phyloP scores from a whole-genome alignment of 1,139 yeast species.

The Suhomyces bokatorum region DNA sequence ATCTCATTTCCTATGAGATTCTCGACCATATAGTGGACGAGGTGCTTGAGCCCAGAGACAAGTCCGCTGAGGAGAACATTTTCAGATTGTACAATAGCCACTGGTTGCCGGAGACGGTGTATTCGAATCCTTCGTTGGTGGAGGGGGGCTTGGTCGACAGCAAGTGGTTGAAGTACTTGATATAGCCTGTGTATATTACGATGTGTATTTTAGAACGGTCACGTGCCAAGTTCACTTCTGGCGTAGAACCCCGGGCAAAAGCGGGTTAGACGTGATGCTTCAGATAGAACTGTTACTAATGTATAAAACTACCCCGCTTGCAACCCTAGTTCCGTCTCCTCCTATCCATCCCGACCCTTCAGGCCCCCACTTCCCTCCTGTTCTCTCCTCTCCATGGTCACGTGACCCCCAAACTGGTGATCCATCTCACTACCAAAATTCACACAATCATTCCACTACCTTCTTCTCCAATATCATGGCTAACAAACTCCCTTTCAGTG shows the following conservation, averaged over 20 bases:
- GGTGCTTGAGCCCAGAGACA: slow-evolving; percentile 28
- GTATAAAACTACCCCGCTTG: too few relatives aligned
- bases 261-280: background rate
- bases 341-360: too few relatives aligned
- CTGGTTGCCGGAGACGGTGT: slow-evolving; percentile 46
- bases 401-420: background rate
- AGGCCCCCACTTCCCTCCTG: too few relatives aligned
- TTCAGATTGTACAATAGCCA: slow-evolving; percentile 41
- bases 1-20: slow-evolving; percentile 32
- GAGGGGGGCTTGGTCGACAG: slow-evolving; percentile 37
- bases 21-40: slow-evolving; percentile 35
- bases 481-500: slow-evolving; percentile 43
- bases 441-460: background rate
- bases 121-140: slow-evolving; percentile 44
- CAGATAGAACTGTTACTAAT: too few relatives aligned
- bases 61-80: slow-evolving; percentile 28
- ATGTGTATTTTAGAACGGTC: slow-evolving; percentile 2
- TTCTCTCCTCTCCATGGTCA: background rate
- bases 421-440: background rate
- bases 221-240: background rate
- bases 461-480: slow-evolving; percentile 20
- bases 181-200: slow-evolving; percentile 19
- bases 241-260: background rate
- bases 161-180: slow-evolving; percentile 43
- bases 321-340: too few relatives aligned